Evolutionary conservation across 2,329 filamentous ascomycete species (phyloP), one percentile per base, ranked within the genome.

Genomic region (Teratosphaeria zuluensis): DNA sequence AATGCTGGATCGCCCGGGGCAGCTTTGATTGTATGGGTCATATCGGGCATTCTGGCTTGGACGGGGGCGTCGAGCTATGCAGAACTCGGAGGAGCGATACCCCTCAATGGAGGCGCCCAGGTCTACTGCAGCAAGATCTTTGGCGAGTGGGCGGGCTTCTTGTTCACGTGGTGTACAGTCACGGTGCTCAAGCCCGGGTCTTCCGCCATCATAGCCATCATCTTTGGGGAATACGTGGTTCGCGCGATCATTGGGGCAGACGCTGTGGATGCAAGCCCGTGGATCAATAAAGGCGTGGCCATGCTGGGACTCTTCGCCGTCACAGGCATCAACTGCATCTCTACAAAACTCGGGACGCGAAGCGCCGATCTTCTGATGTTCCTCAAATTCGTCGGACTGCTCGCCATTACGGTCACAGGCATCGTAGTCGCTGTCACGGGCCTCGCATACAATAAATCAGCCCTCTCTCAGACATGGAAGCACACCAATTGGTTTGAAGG

Each of bases 141-240:
- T 73, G 92, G 92, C 57, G 94, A 99, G 75, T 79, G 96, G 68
- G 84, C 86, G 1, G 94, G 94, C 0, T 99, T 99, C 70, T 78
- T 97, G 35, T 99, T 96, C 74, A 95, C 92, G 1, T 99, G 94
- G 94, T 91, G 90, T 56, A 92, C 94, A 0, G 90, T 97, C 16
- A 82, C 94, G 61, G 94, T 99, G 12, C 78, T 99, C 62, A 97
- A 96, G 76, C 94, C 94, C 0, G 94, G 94, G 2, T 89, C 89
- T 46, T 87, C 91, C 9, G 94, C 94, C 62, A 99, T 99, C 70
- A 90, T 99, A 64, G 83, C 92, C 64, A 96, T 99, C 65, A 96
- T 99, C 69, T 96, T 97, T 79, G 94, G 94, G 51, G 94, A 99
- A 75, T 99, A 99, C 70, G 78, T 96, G n/a, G 90, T 96, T 56